A percentile compares a stretch with the other conserved stretches of the same genome.
Evolutionary conservation across 805 yeast species (phyloP).

Genomic region (Lachancea sp.): DNA sequence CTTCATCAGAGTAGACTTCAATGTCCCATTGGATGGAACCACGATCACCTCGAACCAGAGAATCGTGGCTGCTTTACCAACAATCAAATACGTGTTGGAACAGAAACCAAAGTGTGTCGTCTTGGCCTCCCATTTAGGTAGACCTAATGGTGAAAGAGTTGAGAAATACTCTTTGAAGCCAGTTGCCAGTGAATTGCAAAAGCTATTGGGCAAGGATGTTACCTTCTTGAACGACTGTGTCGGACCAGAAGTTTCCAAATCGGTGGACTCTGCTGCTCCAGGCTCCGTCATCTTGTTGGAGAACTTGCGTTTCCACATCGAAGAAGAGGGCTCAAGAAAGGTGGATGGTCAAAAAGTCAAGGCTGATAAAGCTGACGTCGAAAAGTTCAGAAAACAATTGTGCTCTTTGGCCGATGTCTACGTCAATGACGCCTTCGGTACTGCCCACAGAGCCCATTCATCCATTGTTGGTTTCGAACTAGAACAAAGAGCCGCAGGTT

Average conservation of each 20-base stretch:
- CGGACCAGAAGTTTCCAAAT: slow-evolving; percentile 80
- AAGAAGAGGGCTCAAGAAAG: slow-evolving; percentile 91
- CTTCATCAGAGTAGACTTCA: slow-evolving; percentile 96
- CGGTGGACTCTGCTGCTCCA: slow-evolving; percentile 62
- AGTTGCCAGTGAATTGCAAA: slow-evolving; percentile 81
- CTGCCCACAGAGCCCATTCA: slow-evolving; percentile 99
- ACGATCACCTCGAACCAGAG: slow-evolving; percentile 99
- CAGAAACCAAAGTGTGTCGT: slow-evolving; percentile 86
- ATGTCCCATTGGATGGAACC: slow-evolving; percentile 91
- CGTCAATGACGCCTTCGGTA: slow-evolving; percentile 97
- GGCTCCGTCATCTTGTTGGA: slow-evolving; percentile 89
- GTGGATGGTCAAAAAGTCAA: slow-evolving; percentile 90
- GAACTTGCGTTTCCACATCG: slow-evolving; percentile 97
- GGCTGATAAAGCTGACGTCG: slow-evolving; percentile 82
- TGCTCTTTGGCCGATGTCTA: slow-evolving; percentile 94
- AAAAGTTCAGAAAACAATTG: slow-evolving; percentile 80
- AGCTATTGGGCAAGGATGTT: slow-evolving; percentile 68
- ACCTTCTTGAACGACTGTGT: slow-evolving; percentile 86
- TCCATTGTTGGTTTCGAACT: slow-evolving; percentile 97
- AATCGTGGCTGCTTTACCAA: slow-evolving; percentile 98
- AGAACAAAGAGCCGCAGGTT: slow-evolving; percentile 97
- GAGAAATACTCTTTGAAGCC: slow-evolving; percentile 90
- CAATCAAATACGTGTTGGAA: slow-evolving; percentile 90
- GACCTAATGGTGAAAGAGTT: slow-evolving; percentile 92
- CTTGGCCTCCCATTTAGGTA: slow-evolving; percentile 96